Conservation (phyloP, 164 flowering plant species). For the Vitis cinerea region DNA sequence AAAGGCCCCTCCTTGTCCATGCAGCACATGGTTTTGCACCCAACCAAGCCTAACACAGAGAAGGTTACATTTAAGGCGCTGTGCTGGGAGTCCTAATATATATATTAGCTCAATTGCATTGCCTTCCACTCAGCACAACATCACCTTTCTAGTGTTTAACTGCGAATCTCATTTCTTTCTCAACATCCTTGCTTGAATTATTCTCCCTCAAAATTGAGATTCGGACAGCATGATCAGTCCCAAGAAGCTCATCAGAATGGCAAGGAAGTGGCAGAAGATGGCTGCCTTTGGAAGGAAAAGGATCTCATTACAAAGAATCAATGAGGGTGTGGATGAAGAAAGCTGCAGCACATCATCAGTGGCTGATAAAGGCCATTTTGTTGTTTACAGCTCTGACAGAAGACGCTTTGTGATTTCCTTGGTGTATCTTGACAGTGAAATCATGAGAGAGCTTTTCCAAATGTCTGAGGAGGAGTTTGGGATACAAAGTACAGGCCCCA, state of each 20-base stretch:
- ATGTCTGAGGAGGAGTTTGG: slow-evolving; percentile 15
- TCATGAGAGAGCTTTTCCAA: slow-evolving; percentile 7
- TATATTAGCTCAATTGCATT: no score
- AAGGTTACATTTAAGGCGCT: no score
- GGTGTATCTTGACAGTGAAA: not conserved
- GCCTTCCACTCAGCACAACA: no score
- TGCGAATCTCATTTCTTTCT: no score
- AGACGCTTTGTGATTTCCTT: slow-evolving; percentile 3
- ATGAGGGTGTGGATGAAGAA: not conserved
- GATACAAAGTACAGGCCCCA: slow-evolving; percentile 1
- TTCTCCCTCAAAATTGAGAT: no score
- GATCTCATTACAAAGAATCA: slow-evolving; percentile 8
- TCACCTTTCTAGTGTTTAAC: no score
- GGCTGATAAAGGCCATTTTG: slow-evolving; percentile 6
- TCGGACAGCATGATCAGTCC: slow-evolving; percentile 19
- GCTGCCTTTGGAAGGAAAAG: slow-evolving; percentile 15
- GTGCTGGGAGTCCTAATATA: no score
- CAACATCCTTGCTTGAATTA: no score
- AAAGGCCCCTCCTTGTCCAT: no score
- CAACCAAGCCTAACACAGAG: no score
- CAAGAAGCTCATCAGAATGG: slow-evolving; percentile 28
- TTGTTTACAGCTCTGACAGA: not conserved
- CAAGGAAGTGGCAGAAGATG: slow-evolving; percentile 22
- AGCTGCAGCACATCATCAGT: slow-evolving; percentile 1
- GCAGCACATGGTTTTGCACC: no score